Base-by-base conservation (phyloP, 768 basidiomycete species). In the Mycena filopes region DNA sequence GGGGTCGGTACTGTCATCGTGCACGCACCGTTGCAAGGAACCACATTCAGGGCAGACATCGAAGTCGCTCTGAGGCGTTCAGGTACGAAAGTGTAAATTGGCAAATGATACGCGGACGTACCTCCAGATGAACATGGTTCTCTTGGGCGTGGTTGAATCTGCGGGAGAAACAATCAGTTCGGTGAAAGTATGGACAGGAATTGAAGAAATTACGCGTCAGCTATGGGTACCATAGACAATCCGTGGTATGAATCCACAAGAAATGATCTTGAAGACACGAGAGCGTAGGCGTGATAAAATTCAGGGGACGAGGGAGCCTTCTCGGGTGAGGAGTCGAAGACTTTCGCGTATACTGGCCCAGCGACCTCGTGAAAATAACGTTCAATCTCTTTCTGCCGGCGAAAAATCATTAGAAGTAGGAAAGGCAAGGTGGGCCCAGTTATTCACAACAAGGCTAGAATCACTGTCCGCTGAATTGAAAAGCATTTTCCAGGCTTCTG, bases 191-290 rank as follows among this genome's bases (percentile, higher is more conserved):
- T 29, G 9, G 20, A 21, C 38, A 60, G 46, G 55, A 46, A 59
- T n/a, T n/a, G n/a, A n/a, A 21, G 38, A 23, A 84, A 89, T 76
- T 73, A 93, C 91, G 85, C 84, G 78, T 96, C 95, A 33, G 93
- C 93, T 67, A 95, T 85, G 5, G 95, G 94, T 21, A 94, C 92
- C 85, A 97, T 91, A 1, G 91, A 85, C 20, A 96, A 79, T 8
- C 88, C 87, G 73, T 94, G 93, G 73, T 87, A 95, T 9, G 86
- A 83, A 75, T 96, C 95, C 65, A 95, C 87, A 63, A 93, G 80
- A 77, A 96, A 96, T 4, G 93, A 90, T 41, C 95, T 84, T 5
- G 93, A 91, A 4, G 89, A 91, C 54, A 96, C 92, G 36, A 95
- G 83, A 2, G 81, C 79, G 72, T 81, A 86, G 12, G 89, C 86